Evolutionary conservation across 148 eudicot genomes (phyloP).

Genomic region (Salicornia ramosissima): DNA sequence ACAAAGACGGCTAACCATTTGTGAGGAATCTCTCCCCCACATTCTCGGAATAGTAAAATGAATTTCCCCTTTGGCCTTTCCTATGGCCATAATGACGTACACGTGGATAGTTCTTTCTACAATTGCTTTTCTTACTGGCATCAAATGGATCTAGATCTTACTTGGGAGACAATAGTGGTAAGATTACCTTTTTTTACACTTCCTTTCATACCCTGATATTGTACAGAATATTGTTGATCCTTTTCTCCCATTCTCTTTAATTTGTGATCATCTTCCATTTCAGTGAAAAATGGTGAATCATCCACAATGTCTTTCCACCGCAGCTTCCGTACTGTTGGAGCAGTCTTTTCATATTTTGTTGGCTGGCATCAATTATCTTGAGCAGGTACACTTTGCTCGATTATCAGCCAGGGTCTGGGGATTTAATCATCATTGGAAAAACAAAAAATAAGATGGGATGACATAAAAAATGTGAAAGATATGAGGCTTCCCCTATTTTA

Average conservation of each 20-base stretch:
- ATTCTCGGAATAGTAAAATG: slow-evolving; percentile 24
- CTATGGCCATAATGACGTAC: slow-evolving; percentile 23
- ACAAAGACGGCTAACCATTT: slow-evolving; percentile 18
- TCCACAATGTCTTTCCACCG: neutral
- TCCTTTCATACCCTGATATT: slow-evolving; percentile 2
- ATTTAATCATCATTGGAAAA: slow-evolving; percentile 1
- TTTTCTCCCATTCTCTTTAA: neutral
- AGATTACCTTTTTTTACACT: neutral
- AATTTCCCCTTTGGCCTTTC: slow-evolving; percentile 7
- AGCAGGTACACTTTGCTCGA: slow-evolving; percentile 62
- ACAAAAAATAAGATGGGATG: neutral
- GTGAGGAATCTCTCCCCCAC: slow-evolving; percentile 26
- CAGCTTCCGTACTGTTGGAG: neutral
- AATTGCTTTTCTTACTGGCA: slow-evolving; percentile 25
- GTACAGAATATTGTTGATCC: neutral
- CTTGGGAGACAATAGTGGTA: slow-evolving; percentile 18
- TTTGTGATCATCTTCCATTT: slow-evolving; percentile 17
- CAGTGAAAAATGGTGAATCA: slow-evolving; percentile 9
- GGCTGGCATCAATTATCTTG: slow-evolving; percentile 28
- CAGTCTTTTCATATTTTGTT: slow-evolving; percentile 2
- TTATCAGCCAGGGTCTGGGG: slow-evolving; percentile 52
- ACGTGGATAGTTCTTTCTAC: slow-evolving; percentile 28
- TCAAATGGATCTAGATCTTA: slow-evolving; percentile 29
- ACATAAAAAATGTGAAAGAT: neutral
- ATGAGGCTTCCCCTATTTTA: neutral